These are phyloP conservation scores for Diaporthe australafricana DNA, from an alignment of 2,329 filamentous ascomycete genomes.

Conservation along the genomic window DNA sequence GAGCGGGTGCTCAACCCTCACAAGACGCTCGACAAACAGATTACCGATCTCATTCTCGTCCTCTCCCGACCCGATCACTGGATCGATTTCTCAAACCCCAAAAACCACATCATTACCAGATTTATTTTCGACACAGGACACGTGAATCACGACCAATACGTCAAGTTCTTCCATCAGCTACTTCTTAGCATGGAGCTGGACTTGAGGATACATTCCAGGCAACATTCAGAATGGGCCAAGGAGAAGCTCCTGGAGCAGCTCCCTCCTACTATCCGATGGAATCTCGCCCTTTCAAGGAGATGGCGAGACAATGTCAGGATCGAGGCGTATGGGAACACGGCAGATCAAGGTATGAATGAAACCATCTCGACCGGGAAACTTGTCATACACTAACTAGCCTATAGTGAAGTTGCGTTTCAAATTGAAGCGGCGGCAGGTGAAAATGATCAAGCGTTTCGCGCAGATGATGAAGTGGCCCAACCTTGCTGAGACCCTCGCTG, in stretches of 20 bases:
- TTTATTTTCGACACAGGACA: constrained; percentile 74
- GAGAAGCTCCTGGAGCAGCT: constrained; percentile 73
- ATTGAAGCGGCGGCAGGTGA: constrained; percentile 75
- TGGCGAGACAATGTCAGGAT: constrained; percentile 79
- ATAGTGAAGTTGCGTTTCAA: constrained; percentile 71
- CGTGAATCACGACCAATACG: constrained; percentile 67
- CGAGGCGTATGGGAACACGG: constrained; percentile 66
- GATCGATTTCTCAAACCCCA: constrained; percentile 78
- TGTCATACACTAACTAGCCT: constrained; percentile 2
- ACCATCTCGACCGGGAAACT: neutral
- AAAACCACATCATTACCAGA: constrained; percentile 79
- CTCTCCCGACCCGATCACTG: constrained; percentile 73
- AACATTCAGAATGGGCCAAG: constrained; percentile 72
- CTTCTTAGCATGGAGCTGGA: constrained; percentile 79
- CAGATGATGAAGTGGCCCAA: constrained; percentile 84
- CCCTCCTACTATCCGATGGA: constrained; percentile 78
- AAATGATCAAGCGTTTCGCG: constrained; percentile 76
- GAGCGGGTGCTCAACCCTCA: constrained; percentile 72
- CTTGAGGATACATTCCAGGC: constrained; percentile 72
- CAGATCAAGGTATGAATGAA: constrained; percentile 59
- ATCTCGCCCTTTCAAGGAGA: constrained; percentile 77
- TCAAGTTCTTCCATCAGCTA: constrained; percentile 81
- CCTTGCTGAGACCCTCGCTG: constrained; percentile 71
- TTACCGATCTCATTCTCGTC: constrained; percentile 77
- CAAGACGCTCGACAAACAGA: constrained; percentile 75